Conservation (phyloP, 306 rosid genomes). For the Purshia tridentata region DNA sequence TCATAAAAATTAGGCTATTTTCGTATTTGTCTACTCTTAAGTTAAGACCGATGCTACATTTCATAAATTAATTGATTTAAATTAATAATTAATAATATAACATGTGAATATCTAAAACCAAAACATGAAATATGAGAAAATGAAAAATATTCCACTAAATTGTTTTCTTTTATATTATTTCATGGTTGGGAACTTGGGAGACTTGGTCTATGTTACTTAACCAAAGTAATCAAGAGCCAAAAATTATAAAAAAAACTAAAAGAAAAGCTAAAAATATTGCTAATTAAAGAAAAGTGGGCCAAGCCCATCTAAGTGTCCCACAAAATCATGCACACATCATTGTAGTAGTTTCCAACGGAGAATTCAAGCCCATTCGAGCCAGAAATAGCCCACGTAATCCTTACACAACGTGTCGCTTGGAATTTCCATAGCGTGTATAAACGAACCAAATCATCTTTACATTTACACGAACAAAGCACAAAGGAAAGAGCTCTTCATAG, state of each 20-base stretch:
- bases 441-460: slow-evolving; percentile 3
- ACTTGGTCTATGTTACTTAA: not conserved
- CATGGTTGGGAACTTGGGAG: not conserved
- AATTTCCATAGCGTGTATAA: slow-evolving; percentile 19
- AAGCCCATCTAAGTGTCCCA: slow-evolving; percentile 62
- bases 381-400: slow-evolving; percentile 33
- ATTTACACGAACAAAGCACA: not conserved
- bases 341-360: not conserved
- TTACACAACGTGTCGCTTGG: slow-evolving; percentile 30
- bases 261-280: not conserved
- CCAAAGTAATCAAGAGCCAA: not conserved
- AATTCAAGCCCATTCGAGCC: slow-evolving; percentile 36
- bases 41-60: too few species aligned
- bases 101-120: too few species aligned
- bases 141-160: not conserved
- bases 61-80: too few species aligned
- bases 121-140: too few species aligned
- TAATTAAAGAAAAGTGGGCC: slow-evolving; percentile 31
- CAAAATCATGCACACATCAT: slow-evolving; percentile 57
- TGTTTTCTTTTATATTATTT: not conserved
- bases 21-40: too few species aligned
- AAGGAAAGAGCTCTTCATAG: not conserved
- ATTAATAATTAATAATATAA: too few species aligned
- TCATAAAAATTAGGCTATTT: too few species aligned
- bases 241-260: not conserved